These are phyloP conservation scores for Ogataea thermomethanolica DNA, from an alignment of 805 yeast species.

Conservation along the genomic window DNA sequence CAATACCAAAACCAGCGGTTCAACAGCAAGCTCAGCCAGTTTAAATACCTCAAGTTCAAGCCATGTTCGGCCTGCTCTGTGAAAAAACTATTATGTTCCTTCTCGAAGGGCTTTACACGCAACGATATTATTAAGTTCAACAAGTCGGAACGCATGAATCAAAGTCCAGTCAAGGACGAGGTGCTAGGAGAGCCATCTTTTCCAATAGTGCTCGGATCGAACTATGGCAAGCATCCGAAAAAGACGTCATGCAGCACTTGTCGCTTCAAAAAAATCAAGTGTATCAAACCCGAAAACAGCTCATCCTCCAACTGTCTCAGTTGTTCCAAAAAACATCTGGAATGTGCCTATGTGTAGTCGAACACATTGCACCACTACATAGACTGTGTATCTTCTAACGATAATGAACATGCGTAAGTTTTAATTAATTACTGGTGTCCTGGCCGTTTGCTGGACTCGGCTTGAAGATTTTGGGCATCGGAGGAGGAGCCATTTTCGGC, in stretches of 20 bases:
- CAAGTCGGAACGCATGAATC: slow-evolving; percentile 27
- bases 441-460: background rate
- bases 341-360: slow-evolving; percentile 22
- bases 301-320: slow-evolving; percentile 23
- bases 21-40: slow-evolving; percentile 23
- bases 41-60: slow-evolving; percentile 42
- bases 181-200: slow-evolving; percentile 1
- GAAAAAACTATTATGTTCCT: slow-evolving; percentile 46
- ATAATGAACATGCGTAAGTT: background rate
- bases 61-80: slow-evolving; percentile 54
- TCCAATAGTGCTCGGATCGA: slow-evolving; percentile 1
- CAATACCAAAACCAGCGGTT: slow-evolving; percentile 16
- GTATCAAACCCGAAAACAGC: slow-evolving; percentile 29
- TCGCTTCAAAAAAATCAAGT: slow-evolving; percentile 34
- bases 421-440: too few species aligned
- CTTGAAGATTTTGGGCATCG: slow-evolving; percentile 4
- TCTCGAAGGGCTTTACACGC: slow-evolving; percentile 64
- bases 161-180: background rate
- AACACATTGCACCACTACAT: background rate
- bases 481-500: slow-evolving; percentile 14
- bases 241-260: slow-evolving; percentile 34
- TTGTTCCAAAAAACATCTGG: slow-evolving; percentile 30
- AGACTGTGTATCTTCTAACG: background rate
- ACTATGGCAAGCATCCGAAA: slow-evolving; percentile 23
- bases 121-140: slow-evolving; percentile 48